Evolutionary conservation across 208 protist species (phyloP).

Genomic region (Crithidia acanthocephali): DNA sequence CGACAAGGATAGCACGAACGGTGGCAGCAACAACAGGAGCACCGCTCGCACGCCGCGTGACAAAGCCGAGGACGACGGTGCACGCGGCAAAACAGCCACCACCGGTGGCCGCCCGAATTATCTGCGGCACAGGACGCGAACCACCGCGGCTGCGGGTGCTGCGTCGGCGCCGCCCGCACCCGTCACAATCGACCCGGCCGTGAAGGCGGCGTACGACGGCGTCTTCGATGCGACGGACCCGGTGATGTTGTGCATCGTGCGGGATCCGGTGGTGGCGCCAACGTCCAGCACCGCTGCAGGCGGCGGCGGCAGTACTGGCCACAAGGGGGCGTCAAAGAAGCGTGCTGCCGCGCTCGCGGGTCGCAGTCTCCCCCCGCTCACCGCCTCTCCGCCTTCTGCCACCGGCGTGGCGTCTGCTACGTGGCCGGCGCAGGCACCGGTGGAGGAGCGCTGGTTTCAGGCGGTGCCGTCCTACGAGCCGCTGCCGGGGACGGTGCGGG

Average conservation of each 20-base stretch:
- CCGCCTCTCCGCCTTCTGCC: not conserved
- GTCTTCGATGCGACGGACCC: constrained; percentile 50
- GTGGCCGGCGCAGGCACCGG: constrained; percentile 27
- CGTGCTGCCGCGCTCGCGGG: constrained; percentile 3
- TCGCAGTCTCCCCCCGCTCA: constrained; percentile 4
- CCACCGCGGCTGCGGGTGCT: not conserved
- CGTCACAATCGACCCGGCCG: constrained; percentile 12
- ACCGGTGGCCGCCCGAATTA: not conserved
- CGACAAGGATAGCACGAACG: too few relatives aligned
- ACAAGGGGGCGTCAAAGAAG: not conserved
- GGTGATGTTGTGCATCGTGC: constrained; percentile 53
- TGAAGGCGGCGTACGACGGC: constrained; percentile 47
- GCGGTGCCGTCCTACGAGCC: constrained; percentile 77
- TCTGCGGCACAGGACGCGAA: not conserved
- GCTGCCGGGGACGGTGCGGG: constrained; percentile 73
- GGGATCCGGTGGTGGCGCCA: constrained; percentile 31
- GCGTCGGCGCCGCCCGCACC: not conserved
- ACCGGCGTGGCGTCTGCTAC: constrained; percentile 12
- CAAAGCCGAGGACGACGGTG: not conserved
- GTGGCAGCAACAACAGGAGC: not conserved
- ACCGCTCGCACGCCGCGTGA: not conserved
- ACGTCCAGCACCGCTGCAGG: not conserved
- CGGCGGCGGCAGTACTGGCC: too few relatives aligned
- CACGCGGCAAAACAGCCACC: not conserved
- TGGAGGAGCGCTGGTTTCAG: constrained; percentile 67